Conservation (phyloP, 805 yeast species). For the Blastobotrys americana region DNA sequence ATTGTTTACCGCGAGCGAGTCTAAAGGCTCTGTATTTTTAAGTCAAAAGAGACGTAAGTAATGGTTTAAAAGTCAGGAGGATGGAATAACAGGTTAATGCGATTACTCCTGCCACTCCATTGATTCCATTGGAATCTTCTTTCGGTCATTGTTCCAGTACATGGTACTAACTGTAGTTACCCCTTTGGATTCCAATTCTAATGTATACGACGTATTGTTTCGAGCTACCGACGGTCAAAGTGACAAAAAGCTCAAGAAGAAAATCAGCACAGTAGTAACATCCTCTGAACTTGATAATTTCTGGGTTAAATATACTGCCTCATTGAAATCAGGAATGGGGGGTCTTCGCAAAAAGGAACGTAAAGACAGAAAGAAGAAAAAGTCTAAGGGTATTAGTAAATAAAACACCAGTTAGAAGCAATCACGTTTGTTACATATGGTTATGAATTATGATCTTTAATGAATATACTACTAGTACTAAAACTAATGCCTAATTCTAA, state of each 20-base stretch:
- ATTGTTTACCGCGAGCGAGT: constrained; percentile 24
- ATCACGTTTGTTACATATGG: not conserved
- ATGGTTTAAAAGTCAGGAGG: constrained; percentile 14
- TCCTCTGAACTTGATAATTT: constrained; percentile 56
- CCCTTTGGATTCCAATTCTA: not conserved
- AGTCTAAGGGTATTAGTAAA: not conserved
- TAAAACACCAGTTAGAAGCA: not conserved
- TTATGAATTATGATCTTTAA: not conserved
- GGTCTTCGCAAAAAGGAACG: constrained; percentile 81
- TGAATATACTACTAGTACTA: not conserved
- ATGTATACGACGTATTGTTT: constrained; percentile 51
- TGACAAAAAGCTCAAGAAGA: constrained; percentile 45
- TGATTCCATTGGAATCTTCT: not conserved
- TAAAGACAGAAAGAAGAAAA: constrained; percentile 55
- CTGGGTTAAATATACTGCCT: constrained; percentile 69
- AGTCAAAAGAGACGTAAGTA: constrained; percentile 30
- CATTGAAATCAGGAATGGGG: constrained; percentile 59
- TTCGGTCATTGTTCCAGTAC: not conserved
- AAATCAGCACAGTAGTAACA: constrained; percentile 66
- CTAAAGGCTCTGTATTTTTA: constrained; percentile 31
- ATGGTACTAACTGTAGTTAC: constrained; percentile 2
- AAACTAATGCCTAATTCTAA: not conserved
- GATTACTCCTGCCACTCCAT: not conserved
- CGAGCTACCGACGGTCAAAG: constrained; percentile 57
- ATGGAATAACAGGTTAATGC: constrained; percentile 6